Percentiles rank a stretch among this genome's conserved stretches.
Conservation (phyloP, 2,329 filamentous ascomycete species). For the Gnomoniopsis smithogilvyi region DNA sequence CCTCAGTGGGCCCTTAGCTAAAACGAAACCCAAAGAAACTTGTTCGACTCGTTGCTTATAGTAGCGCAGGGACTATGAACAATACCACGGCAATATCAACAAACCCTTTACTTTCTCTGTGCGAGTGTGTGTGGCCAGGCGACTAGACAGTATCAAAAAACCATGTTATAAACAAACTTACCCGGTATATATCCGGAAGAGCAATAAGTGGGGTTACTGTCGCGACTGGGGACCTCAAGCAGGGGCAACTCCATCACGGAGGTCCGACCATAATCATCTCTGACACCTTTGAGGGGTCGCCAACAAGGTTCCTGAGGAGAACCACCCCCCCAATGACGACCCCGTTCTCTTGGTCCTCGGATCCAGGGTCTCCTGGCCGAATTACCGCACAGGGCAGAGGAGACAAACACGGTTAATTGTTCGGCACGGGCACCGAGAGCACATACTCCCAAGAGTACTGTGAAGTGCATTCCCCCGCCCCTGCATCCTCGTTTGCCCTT, state of each 20-base stretch:
- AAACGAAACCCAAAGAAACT: constrained; percentile 12
- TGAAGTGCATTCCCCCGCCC: neutral
- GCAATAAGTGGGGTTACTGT: neutral
- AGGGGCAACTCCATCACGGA: neutral
- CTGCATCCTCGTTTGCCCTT: neutral
- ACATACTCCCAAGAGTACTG: no score
- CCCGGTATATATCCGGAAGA: no score
- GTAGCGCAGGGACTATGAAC: no score
- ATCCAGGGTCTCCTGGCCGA: no score
- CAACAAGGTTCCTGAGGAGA: neutral
- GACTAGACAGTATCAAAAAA: no score
- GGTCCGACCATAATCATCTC: constrained; percentile 8
- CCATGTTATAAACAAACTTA: no score
- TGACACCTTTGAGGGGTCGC: constrained; percentile 4
- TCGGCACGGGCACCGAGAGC: no score
- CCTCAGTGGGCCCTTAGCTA: neutral
- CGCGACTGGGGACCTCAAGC: neutral
- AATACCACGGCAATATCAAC: no score
- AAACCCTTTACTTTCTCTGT: no score
- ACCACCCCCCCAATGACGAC: neutral
- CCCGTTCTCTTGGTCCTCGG: neutral
- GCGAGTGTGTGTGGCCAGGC: no score
- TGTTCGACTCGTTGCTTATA: neutral
- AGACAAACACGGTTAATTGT: no score
- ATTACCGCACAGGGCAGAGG: neutral